phyloP scores from a whole-genome alignment of 2,329 filamentous ascomycete genomes.

The Nothopassalora personata region DNA sequence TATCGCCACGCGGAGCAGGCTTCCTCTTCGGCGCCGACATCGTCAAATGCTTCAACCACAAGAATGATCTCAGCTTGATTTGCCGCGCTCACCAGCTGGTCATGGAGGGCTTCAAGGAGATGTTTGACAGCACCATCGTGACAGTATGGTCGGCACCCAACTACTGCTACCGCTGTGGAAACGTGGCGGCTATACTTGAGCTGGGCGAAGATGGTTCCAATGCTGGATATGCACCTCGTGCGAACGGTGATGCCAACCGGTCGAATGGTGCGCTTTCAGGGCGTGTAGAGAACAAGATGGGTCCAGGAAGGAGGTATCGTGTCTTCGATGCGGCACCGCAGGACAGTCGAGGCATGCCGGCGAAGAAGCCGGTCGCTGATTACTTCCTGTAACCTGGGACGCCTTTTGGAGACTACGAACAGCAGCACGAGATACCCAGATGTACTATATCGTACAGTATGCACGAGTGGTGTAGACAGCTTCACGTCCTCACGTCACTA shows the following conservation, averaged over 20 bases:
- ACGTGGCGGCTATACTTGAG: constrained; percentile 84
- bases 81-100: constrained; percentile 94
- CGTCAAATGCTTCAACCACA: constrained; percentile 91
- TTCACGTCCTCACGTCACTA: neutral
- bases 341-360: constrained; percentile 93
- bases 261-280: constrained; percentile 38
- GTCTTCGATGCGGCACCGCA: constrained; percentile 97
- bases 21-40: constrained; percentile 96
- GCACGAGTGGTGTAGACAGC: neutral
- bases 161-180: constrained; percentile 43
- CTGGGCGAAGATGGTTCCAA: constrained; percentile 72
- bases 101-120: constrained; percentile 99
- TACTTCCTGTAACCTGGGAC: constrained; percentile 65
- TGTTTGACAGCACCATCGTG: constrained; percentile 93
- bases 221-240: constrained; percentile 44
- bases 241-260: constrained; percentile 63
- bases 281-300: constrained; percentile 46
- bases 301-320: constrained; percentile 82
- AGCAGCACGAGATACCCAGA: constrained; percentile 13
- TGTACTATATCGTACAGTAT: constrained; percentile 7
- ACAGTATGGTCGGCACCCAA: constrained; percentile 68
- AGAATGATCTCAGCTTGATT: constrained; percentile 86
- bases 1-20: constrained; percentile 87
- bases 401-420: neutral
- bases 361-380: constrained; percentile 95